Evolutionary conservation across 176 grass and related monocot genomes (phyloP).

Genomic region (Miscanthus lutarioriparius): DNA sequence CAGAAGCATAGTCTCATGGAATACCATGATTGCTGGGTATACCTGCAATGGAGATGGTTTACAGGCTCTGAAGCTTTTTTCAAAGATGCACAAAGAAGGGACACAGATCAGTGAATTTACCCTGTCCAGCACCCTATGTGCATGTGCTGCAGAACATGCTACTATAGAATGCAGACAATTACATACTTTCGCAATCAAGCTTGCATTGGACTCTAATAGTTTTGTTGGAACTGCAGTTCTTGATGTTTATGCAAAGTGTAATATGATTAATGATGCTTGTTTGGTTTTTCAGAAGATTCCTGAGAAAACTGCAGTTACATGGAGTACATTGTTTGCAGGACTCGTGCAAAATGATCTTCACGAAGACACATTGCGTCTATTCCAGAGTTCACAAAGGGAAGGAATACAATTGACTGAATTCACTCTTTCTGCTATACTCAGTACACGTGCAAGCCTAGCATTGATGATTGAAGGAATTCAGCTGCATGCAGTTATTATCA

Average conservation of each 20-base stretch:
- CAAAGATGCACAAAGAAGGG: conserved; percentile 58
- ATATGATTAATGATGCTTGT: conserved; percentile 56
- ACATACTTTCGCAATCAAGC: conserved; percentile 53
- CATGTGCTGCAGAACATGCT: conserved; percentile 60
- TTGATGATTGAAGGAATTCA: conserved; percentile 59
- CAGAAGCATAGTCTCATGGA: conserved; percentile 65
- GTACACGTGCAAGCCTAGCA: conserved; percentile 57
- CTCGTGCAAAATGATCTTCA: conserved; percentile 68
- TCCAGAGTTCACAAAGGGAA: conserved; percentile 41
- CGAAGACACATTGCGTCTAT: conserved; percentile 50
- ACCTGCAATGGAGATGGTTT: conserved; percentile 42
- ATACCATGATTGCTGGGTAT: conserved; percentile 73
- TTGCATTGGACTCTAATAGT: conserved; percentile 54
- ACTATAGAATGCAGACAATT: conserved; percentile 53
- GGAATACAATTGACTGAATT: conserved; percentile 56
- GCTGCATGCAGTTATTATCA: conserved; percentile 46
- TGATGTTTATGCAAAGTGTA: conserved; percentile 69
- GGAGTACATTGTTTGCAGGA: conserved; percentile 64
- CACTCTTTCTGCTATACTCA: conserved; percentile 60
- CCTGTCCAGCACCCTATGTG: conserved; percentile 59
- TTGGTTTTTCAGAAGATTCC: conserved; percentile 61
- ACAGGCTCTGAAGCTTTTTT: conserved; percentile 57
- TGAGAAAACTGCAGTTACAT: conserved; percentile 66
- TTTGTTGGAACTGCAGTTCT: conserved; percentile 66
- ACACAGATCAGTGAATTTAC: conserved; percentile 59